Conservation (phyloP, 805 yeast genomes). For the Henningerozyma blattae region DNA sequence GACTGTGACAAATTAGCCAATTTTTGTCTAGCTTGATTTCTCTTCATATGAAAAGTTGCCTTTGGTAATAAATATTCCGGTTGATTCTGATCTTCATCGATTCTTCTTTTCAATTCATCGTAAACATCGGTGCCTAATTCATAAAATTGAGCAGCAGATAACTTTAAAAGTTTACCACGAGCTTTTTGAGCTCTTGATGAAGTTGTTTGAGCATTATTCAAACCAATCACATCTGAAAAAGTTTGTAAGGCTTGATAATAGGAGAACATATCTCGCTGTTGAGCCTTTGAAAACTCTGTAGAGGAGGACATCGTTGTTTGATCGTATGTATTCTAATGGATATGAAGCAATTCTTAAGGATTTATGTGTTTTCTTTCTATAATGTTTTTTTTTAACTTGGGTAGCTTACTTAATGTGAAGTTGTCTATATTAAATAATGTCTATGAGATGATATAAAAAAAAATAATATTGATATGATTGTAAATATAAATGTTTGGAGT, state of each 20-base stretch:
- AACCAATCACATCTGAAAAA: slow-evolving; percentile 20
- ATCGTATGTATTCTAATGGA: background rate
- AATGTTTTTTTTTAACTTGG: background rate
- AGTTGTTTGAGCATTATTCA: slow-evolving; percentile 19
- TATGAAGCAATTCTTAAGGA: background rate
- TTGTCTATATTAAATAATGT: too few relatives aligned
- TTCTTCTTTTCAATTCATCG: slow-evolving; percentile 81
- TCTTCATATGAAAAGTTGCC: slow-evolving; percentile 72
- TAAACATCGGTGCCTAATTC: slow-evolving; percentile 91
- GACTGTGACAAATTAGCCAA: slow-evolving; percentile 71
- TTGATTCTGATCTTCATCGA: slow-evolving; percentile 43
- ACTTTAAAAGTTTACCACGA: slow-evolving; percentile 68
- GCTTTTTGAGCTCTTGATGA: slow-evolving; percentile 62
- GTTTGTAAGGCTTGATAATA: slow-evolving; percentile 18
- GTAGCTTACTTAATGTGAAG: too few relatives aligned
- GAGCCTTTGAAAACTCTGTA: slow-evolving; percentile 2
- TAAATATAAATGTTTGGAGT: background rate
- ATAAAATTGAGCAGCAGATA: slow-evolving; percentile 70
- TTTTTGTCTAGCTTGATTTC: slow-evolving; percentile 92
- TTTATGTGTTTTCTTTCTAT: background rate
- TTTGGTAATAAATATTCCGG: slow-evolving; percentile 60
- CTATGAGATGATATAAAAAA: background rate
- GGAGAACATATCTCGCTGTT: slow-evolving; percentile 12
- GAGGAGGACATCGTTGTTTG: background rate
- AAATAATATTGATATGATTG: background rate